Evolutionary conservation across 2,329 filamentous ascomycete species (phyloP), one percentile per base, ranked within the genome.

Genomic region (Stemphylium beticola): DNA sequence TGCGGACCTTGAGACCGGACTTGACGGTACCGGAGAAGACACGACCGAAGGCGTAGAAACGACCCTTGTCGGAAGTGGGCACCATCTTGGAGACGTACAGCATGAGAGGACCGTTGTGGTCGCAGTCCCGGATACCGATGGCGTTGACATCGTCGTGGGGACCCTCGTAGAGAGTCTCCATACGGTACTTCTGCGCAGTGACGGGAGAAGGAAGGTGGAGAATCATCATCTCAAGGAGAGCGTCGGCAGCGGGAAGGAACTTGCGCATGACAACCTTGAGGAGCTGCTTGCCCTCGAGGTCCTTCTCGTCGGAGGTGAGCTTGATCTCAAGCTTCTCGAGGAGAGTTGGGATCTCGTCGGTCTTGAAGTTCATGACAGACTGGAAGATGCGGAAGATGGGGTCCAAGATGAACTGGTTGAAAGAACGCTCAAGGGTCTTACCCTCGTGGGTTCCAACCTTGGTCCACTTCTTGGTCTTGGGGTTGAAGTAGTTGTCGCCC

Each of bases 11-110:
- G 75, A 98, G 85, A 84, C 95, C 95, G 70, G 95, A 98, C 76
- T 86, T 86, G 84, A 97, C 95, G 78, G 93, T 98, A 90, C 95
- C 95, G 72, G 95, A 85, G 87, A 98, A 99, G 83, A 99, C 95
- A 96, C 95, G 95, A 83, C 95, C 95, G 84, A 99, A 99, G 80
- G 95, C 95, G 85, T 97, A 99, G 92, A 99, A 99, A 83, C 95
- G 93, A 82, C 95, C 95, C 90, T 97, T 98, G 78, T 99, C 95
- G 74, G 92, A 96, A 72, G 95, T 99, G 75, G 95, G 95, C 77
- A 99, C 95, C 95, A 99, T 99, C 92, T 99, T 99, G 81, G 95
- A 99, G 80, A 99, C 93, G 90, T 99, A 99, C 71, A 98, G 86
- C 95, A 99, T 99, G 82, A 99, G 95, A 75, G 93, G 91, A 79